These are phyloP conservation scores for Russula lepida DNA, from an alignment of 768 basidiomycete species.

Conservation along the genomic window DNA sequence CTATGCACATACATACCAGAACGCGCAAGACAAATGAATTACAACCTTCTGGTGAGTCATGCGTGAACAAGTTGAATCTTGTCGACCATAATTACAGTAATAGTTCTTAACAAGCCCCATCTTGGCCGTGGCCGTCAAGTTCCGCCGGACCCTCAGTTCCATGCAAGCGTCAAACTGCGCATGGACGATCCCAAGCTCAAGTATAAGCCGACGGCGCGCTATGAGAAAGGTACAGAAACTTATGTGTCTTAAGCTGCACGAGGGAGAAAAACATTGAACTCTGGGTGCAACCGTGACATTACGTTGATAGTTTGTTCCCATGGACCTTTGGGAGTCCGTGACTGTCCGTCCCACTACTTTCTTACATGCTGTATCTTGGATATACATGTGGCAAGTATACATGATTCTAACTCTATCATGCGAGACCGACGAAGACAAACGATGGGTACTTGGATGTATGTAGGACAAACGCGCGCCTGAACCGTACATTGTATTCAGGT, in stretches of 20 bases:
- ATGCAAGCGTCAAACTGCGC: conserved; percentile 53
- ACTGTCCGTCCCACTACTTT: too few relatives aligned
- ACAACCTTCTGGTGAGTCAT: conserved; percentile 42
- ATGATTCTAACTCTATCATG: too few relatives aligned
- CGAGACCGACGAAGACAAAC: too few relatives aligned
- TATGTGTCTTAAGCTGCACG: conserved; percentile 34
- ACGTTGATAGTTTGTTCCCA: not conserved
- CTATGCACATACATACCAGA: conserved; percentile 55
- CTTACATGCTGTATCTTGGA: not conserved
- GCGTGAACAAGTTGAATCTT: not conserved
- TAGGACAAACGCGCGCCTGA: too few relatives aligned
- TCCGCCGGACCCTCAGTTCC: conserved; percentile 45
- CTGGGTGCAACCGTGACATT: not conserved
- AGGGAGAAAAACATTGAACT: not conserved
- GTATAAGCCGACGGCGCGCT: conserved; percentile 53
- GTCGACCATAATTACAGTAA: not conserved
- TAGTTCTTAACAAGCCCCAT: conserved; percentile 34
- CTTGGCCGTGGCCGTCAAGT: conserved; percentile 51
- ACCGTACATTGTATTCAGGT: too few relatives aligned
- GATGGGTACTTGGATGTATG: too few relatives aligned
- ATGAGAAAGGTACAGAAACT: conserved; percentile 37
- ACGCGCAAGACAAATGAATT: conserved; percentile 46
- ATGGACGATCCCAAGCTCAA: conserved; percentile 39
- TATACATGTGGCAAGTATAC: not conserved
- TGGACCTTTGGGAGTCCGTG: too few relatives aligned